phyloP scores from a whole-genome alignment of 208 protist genomes.

The Acanthamoeba lenticulata region DNA sequence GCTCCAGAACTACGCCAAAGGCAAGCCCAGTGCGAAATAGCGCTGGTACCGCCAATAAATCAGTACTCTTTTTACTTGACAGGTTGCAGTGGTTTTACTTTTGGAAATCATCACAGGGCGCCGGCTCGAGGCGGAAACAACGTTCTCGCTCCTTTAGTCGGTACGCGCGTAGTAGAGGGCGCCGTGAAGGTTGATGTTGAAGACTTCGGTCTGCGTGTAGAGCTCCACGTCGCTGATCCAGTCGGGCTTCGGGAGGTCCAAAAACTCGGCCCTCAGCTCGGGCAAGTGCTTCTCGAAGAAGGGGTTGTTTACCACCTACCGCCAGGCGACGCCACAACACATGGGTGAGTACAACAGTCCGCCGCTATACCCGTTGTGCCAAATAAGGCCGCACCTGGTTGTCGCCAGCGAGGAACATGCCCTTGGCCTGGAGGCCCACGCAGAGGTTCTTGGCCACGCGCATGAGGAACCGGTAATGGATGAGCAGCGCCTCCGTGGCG shows the following conservation, averaged over 20 bases:
- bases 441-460: slow-evolving; percentile 58
- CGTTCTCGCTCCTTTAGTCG: too few species aligned
- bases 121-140: too few species aligned
- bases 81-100: too few species aligned
- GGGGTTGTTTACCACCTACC: slow-evolving; percentile 51
- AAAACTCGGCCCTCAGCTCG: slow-evolving; percentile 32
- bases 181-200: slow-evolving; percentile 66
- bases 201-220: slow-evolving; percentile 32
- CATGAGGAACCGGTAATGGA: slow-evolving; percentile 61
- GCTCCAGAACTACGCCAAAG: too few species aligned
- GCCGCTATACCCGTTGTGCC: neutral
- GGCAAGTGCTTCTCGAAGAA: slow-evolving; percentile 63
- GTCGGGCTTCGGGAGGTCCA: slow-evolving; percentile 46
- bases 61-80: too few species aligned
- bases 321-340: too few species aligned
- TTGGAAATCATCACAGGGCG: too few species aligned
- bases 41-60: too few species aligned
- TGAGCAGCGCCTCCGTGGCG: slow-evolving; percentile 42
- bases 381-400: slow-evolving; percentile 5
- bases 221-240: slow-evolving; percentile 59
- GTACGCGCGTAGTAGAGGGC: slow-evolving; percentile 44
- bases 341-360: too few species aligned
- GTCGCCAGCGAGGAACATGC: slow-evolving; percentile 62
- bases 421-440: slow-evolving; percentile 41
- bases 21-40: too few species aligned